Evolutionary conservation across 2,329 filamentous ascomycete genomes (phyloP).

Genomic region (Colletotrichum orbiculare): DNA sequence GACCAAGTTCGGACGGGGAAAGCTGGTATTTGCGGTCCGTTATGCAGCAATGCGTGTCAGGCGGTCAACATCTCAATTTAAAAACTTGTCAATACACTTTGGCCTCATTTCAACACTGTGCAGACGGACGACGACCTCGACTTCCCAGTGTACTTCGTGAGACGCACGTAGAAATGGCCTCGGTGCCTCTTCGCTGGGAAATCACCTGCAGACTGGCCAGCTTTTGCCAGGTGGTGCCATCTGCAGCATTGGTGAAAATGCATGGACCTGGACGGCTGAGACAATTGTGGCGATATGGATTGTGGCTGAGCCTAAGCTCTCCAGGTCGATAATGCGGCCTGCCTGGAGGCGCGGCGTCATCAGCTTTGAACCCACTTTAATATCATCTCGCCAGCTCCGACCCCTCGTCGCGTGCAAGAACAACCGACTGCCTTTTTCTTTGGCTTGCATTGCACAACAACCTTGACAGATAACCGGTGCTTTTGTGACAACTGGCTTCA

Average conservation of each 20-base stretch:
- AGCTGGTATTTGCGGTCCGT: not conserved
- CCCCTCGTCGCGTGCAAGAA: slow-evolving; percentile 33
- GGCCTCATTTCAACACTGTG: slow-evolving; percentile 10
- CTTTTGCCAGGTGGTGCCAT: not conserved
- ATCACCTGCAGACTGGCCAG: not conserved
- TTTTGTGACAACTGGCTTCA: not conserved
- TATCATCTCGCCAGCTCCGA: slow-evolving; percentile 36
- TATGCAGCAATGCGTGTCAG: not conserved
- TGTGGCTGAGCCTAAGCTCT: slow-evolving; percentile 33
- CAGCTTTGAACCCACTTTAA: slow-evolving; percentile 38
- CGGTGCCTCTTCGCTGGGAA: slow-evolving; percentile 10
- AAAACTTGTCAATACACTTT: slow-evolving; percentile 1
- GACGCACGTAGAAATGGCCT: slow-evolving; percentile 1
- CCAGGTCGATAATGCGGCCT: not conserved
- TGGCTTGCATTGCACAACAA: slow-evolving; percentile 25
- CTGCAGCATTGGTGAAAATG: not conserved
- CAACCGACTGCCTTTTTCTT: not conserved
- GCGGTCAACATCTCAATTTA: not conserved
- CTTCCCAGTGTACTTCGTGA: not conserved
- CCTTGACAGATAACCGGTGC: not conserved
- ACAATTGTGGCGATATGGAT: slow-evolving; percentile 24
- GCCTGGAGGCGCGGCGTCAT: slow-evolving; percentile 37
- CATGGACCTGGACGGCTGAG: slow-evolving; percentile 22
- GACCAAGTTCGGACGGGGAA: no score
- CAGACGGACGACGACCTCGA: not conserved